These are phyloP conservation scores for Styphnolobium japonicum DNA, from an alignment of 306 rosid species.

Conservation along the genomic window DNA sequence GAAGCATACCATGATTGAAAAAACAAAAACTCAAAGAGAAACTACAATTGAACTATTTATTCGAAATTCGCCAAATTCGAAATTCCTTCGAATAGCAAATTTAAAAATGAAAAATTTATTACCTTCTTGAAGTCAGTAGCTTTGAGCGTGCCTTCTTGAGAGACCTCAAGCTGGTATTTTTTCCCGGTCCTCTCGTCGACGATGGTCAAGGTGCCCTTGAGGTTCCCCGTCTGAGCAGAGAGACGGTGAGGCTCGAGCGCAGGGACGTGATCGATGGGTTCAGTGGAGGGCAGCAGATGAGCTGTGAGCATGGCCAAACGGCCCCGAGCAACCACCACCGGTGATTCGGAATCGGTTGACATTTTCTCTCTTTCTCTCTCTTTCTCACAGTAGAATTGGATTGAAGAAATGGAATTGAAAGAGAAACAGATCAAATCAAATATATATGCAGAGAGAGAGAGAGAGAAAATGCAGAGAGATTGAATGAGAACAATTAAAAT, in stretches of 20 bases:
- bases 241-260: conserved; percentile 43
- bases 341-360: conserved; percentile 38
- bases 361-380: conserved; percentile 25
- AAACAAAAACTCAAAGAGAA: not conserved
- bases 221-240: conserved; percentile 42
- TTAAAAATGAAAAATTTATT: not conserved
- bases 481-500: no score
- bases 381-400: not conserved
- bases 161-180: conserved; percentile 60
- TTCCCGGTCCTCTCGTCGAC: conserved; percentile 84
- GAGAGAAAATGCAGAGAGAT: no score
- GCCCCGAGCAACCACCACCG: conserved; percentile 44
- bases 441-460: no score
- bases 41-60: no score
- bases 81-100: not conserved
- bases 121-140: conserved; percentile 85
- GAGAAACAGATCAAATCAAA: not conserved
- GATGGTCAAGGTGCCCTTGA: conserved; percentile 61
- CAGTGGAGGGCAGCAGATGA: conserved; percentile 51
- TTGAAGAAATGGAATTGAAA: not conserved
- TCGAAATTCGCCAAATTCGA: not conserved
- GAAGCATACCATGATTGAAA: not conserved
- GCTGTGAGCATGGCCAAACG: conserved; percentile 76
- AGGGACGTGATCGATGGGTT: conserved; percentile 31
- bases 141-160: conserved; percentile 72